These are phyloP conservation scores for Pythium aquatile DNA, from an alignment of 352 stramenopile genomes.

Conservation along the genomic window DNA sequence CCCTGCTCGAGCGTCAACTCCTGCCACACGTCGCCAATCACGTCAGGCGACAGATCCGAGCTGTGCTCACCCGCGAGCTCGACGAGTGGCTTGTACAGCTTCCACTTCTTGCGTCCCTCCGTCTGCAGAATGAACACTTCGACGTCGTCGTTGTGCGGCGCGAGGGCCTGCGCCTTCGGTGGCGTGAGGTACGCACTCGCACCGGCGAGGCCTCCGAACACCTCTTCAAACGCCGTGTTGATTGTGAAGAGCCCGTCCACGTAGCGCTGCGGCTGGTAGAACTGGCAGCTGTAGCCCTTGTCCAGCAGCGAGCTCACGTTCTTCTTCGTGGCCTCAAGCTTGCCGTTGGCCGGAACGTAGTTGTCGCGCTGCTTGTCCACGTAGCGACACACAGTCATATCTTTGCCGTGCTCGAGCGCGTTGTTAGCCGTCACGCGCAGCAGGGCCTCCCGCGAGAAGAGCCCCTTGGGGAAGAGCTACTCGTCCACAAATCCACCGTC, in stretches of 20 bases:
- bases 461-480: slow-evolving; percentile 45
- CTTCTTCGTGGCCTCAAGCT: slow-evolving; percentile 36
- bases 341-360: slow-evolving; percentile 33
- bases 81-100: slow-evolving; percentile 75
- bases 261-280: slow-evolving; percentile 88
- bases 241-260: slow-evolving; percentile 67
- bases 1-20: slow-evolving; percentile 82
- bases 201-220: slow-evolving; percentile 75
- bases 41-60: slow-evolving; percentile 55
- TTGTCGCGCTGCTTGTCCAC: slow-evolving; percentile 64
- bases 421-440: slow-evolving; percentile 62
- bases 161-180: slow-evolving; percentile 74
- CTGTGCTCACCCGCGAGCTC: slow-evolving; percentile 79
- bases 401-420: slow-evolving; percentile 51
- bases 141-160: slow-evolving; percentile 83
- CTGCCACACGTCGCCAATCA: slow-evolving; percentile 80
- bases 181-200: slow-evolving; percentile 82
- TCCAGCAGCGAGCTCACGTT: slow-evolving; percentile 64
- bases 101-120: slow-evolving; percentile 86
- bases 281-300: slow-evolving; percentile 81
- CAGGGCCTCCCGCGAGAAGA: slow-evolving; percentile 74
- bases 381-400: slow-evolving; percentile 80
- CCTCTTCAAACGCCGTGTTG: slow-evolving; percentile 77
- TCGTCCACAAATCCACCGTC: neutral
- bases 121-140: slow-evolving; percentile 88